Conservation (phyloP, 495 filamentous ascomycete species). For the Aspergillus bertholletiae region DNA sequence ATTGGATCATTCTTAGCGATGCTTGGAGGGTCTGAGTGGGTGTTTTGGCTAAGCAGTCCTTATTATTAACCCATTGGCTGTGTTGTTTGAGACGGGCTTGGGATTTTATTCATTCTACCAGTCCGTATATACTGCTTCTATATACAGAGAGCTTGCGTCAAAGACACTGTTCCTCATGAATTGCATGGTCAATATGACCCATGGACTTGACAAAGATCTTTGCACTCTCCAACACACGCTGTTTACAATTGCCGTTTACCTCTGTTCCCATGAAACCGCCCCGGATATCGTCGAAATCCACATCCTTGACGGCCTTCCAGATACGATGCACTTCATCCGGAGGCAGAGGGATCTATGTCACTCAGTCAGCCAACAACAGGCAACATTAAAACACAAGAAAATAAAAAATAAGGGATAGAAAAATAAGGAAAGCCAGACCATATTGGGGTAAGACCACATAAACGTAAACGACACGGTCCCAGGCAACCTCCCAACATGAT, state of each 20-base stretch:
- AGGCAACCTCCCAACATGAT: slow-evolving; percentile 50
- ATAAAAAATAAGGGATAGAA: neutral
- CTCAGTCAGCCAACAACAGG: too few species aligned
- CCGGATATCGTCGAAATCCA: slow-evolving; percentile 62
- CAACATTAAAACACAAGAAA: neutral
- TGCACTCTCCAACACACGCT: slow-evolving; percentile 68
- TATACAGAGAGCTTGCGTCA: slow-evolving; percentile 1
- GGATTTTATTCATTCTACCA: neutral
- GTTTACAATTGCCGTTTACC: slow-evolving; percentile 55
- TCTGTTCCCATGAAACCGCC: slow-evolving; percentile 62
- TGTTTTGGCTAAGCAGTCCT: neutral
- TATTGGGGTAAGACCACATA: slow-evolving; percentile 78
- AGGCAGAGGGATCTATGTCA: slow-evolving; percentile 53
- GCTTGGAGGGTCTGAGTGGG: neutral
- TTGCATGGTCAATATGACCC: slow-evolving; percentile 48
- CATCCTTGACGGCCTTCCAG: slow-evolving; percentile 40
- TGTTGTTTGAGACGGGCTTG: neutral
- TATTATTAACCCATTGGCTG: neutral
- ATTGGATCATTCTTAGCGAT: neutral
- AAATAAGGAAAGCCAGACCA: too few species aligned
- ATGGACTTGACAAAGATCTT: slow-evolving; percentile 61
- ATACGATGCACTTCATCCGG: slow-evolving; percentile 37
- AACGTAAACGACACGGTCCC: slow-evolving; percentile 65
- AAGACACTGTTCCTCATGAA: slow-evolving; percentile 19
- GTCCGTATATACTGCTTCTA: neutral